Evolutionary conservation across 2,329 filamentous ascomycete genomes (phyloP).

Genomic region (Neonectria sp.): DNA sequence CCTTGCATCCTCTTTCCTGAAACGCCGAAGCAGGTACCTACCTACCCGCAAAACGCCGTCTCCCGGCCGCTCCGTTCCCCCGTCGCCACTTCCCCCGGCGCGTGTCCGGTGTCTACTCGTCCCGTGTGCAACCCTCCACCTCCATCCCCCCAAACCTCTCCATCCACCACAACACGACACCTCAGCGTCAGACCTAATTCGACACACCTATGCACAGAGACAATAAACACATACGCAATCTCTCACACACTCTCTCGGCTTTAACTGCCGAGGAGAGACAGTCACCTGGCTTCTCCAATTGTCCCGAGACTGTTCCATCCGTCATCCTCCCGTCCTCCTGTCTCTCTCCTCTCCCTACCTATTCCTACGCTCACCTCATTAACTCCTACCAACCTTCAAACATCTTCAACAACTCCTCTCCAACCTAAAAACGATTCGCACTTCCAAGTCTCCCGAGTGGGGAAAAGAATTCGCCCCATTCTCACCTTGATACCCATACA

Average conservation of each 20-base stretch:
- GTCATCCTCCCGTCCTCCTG: background rate
- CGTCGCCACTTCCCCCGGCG: conserved; percentile 3
- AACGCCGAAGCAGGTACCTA: background rate
- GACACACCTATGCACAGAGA: conserved; percentile 2
- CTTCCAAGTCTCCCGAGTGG: background rate
- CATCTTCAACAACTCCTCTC: background rate
- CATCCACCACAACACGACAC: conserved; percentile 7
- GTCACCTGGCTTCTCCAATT: conserved; percentile 9
- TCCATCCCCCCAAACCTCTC: background rate
- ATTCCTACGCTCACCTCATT: background rate
- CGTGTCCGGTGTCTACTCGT: background rate
- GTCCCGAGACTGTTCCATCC: background rate
- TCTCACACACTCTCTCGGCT: conserved; percentile 6
- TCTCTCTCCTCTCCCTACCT: conserved; percentile 3
- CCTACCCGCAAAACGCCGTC: background rate
- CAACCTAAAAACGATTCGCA: background rate
- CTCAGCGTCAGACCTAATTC: background rate
- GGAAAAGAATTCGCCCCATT: background rate
- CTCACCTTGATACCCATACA: background rate
- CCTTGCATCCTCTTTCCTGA: background rate
- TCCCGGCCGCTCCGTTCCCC: background rate
- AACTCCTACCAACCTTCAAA: background rate
- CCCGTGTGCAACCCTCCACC: background rate
- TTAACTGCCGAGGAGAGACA: background rate
- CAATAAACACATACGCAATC: background rate